Base-by-base conservation (phyloP, 805 yeast genomes). In the Candida quercuum region DNA sequence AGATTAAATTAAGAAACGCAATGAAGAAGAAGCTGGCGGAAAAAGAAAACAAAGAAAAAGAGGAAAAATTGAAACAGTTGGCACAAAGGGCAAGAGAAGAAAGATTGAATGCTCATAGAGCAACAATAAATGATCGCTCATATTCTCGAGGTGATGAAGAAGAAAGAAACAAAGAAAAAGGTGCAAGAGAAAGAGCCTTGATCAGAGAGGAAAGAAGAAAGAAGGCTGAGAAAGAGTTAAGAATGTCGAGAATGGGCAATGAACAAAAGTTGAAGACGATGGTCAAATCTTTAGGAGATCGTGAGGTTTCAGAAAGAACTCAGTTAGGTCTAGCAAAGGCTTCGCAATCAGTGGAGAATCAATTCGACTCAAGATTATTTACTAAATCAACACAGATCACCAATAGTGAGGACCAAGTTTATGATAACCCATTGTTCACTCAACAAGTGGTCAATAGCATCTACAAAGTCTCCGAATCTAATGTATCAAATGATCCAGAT, bases 321-420 rank as follows among this genome's bases (percentile, higher is more conserved):
- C 73, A 74, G 3, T 41, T 76, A 20, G 80, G 80, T 0, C 60
- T 73, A 11, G 66, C 70, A 1, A 62, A 61, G 40, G 66, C 71
- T 1, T 49, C 67, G 9, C 43, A 54, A 6, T 42, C 57, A 1
- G 40, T 34, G 5, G 80, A 72, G 32, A 59, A 67, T 3, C 67
- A 67, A 36, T 76, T 75, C 47, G 91, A 82, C 49, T 67, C 85
- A 1, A 64, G 85, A 22, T 54, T 82, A 24, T 80, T 69, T 45
- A 56, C 72, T 9, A 67, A 66, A 21, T 72, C 72, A 2, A 59
- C 74, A 2, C 66, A 66, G 27, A 52, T 64, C 1, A 50, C 56
- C 16, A 54, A 54, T 19, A 52, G 60, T 30, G 73, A 66, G 20
- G 78, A 71, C 35, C 77, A 72, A 47, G 59, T 76, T 3, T 81